A percentile compares a stretch with the other conserved stretches of the same genome.
Conservation (phyloP, 1,284 basidiomycete species). For the Termitomyces sp. region DNA sequence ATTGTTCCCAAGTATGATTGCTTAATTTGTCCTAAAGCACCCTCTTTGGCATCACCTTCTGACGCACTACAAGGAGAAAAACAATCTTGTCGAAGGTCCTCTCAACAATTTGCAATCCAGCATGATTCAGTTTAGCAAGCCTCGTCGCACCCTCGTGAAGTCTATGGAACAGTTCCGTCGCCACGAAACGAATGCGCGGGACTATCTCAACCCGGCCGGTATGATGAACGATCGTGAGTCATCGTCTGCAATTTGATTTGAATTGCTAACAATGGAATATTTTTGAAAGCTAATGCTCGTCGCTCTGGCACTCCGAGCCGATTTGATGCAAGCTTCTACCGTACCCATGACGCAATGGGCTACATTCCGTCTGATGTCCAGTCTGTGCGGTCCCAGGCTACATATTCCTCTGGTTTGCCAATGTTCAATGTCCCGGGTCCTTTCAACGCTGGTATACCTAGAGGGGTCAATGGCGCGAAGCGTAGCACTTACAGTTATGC, state of each 20-base stretch:
- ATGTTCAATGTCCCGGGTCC: conserved; percentile 71
- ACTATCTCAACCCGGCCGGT: conserved; percentile 42
- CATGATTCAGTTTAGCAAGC: conserved; percentile 99
- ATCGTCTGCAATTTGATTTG: conserved; percentile 7
- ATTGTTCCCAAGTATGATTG: conserved; percentile 8
- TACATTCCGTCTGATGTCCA: conserved; percentile 96
- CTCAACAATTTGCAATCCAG: conserved; percentile 94
- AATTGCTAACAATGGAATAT: conserved; percentile 5
- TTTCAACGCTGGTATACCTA: conserved; percentile 59
- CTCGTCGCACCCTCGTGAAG: conserved; percentile 78
- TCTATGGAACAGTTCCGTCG: conserved; percentile 89
- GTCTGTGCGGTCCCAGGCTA: conserved; percentile 90
- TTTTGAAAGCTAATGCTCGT: conserved; percentile 33
- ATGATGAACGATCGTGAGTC: conserved; percentile 45
- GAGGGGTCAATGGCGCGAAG: conserved; percentile 52
- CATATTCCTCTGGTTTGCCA: conserved; percentile 86
- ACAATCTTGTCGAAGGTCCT: conserved; percentile 92
- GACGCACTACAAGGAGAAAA: conserved; percentile 98
- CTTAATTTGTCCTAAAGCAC: conserved; percentile 52
- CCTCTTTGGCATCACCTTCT: conserved; percentile 98
- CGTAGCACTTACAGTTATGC: conserved; percentile 83
- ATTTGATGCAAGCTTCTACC: conserved; percentile 92
- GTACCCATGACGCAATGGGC: conserved; percentile 89
- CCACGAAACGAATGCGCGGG: conserved; percentile 82
- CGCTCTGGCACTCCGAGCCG: conserved; percentile 83